Conservation (phyloP, 2,329 filamentous ascomycete species). For the Zasmidium angulare region DNA sequence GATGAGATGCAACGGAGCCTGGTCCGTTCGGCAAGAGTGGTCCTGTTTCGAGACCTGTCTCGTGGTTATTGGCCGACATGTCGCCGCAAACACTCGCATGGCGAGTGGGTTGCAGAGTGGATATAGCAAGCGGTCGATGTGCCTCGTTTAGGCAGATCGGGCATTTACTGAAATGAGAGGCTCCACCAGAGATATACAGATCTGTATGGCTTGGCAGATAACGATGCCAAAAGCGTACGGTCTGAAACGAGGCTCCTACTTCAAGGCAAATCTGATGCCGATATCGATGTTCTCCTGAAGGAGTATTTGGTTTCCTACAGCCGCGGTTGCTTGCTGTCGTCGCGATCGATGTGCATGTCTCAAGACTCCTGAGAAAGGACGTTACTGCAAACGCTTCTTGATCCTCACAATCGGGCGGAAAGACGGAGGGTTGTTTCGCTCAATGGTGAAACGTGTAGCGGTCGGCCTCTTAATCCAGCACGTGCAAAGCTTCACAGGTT, state of each 20-base stretch:
- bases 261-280: too few species aligned
- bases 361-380: too few species aligned
- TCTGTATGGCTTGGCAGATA: not conserved
- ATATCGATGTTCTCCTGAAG: too few species aligned
- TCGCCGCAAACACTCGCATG: not conserved
- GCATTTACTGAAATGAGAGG: not conserved
- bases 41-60: too few species aligned
- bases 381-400: not conserved
- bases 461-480: conserved; percentile 5
- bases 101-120: not conserved
- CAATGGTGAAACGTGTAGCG: not conserved
- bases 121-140: too few species aligned
- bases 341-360: too few species aligned
- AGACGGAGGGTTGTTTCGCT: not conserved
- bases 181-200: not conserved
- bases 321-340: too few species aligned
- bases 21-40: not conserved
- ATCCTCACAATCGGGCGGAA: not conserved
- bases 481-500: conserved; percentile 5
- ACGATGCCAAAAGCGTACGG: not conserved
- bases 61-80: not conserved
- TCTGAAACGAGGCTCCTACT: too few species aligned
- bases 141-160: too few species aligned
- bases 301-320: too few species aligned
- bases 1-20: not conserved